phyloP scores from a whole-genome alignment of 441 rosid genomes.

The Flueggea neowawraea region DNA sequence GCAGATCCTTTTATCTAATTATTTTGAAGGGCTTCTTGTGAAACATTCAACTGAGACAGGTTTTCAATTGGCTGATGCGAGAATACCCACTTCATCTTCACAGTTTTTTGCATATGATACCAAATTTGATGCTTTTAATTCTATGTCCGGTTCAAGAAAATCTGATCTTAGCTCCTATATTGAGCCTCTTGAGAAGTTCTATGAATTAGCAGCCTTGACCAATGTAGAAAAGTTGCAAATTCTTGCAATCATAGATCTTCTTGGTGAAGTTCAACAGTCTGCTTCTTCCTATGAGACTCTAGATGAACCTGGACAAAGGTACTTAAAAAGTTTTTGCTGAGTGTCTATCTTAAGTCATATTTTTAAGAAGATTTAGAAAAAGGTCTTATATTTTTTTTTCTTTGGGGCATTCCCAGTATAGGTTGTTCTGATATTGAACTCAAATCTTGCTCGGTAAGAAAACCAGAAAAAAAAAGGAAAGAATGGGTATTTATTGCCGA shows the following conservation, averaged over 20 bases:
- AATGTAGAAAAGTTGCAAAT: conserved; percentile 61
- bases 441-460: no score
- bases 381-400: no score
- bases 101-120: conserved; percentile 38
- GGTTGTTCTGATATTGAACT: no score
- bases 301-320: conserved; percentile 94
- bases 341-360: background rate
- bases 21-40: conserved; percentile 62
- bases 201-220: conserved; percentile 40
- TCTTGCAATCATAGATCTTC: conserved; percentile 73
- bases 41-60: conserved; percentile 44
- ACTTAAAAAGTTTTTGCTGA: conserved; percentile 15
- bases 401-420: no score
- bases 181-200: conserved; percentile 54
- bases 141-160: conserved; percentile 34
- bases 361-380: no score
- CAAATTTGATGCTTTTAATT: conserved; percentile 33
- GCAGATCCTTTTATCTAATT: conserved; percentile 60
- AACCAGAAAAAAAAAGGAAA: no score
- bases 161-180: conserved; percentile 49
- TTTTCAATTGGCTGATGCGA: conserved; percentile 65
- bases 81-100: conserved; percentile 36
- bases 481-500: no score
- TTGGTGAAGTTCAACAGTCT: conserved; percentile 64
- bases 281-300: conserved; percentile 78